These are phyloP conservation scores for Hansfordia pulvinata DNA, from an alignment of 2,329 filamentous ascomycete species.

Conservation along the genomic window DNA sequence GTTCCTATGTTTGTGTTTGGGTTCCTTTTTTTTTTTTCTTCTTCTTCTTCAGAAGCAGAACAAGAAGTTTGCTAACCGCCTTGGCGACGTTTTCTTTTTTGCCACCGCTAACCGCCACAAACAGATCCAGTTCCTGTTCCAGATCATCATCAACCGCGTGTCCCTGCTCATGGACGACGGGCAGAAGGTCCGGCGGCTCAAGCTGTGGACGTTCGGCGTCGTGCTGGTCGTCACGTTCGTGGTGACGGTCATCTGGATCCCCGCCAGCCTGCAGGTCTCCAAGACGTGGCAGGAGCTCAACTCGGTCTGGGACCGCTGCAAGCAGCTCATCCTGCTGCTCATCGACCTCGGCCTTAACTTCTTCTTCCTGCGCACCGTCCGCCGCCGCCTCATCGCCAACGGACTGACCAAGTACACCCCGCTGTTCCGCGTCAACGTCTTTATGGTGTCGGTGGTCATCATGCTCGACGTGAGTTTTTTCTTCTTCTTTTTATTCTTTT, in stretches of 20 bases:
- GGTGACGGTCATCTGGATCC: slow-evolving; percentile 41
- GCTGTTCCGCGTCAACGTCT: slow-evolving; percentile 33
- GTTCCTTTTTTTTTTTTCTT: too few species aligned
- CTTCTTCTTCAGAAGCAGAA: too few species aligned
- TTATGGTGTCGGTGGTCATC: slow-evolving; percentile 33
- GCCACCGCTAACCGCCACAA: too few species aligned
- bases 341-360: slow-evolving; percentile 36
- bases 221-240: slow-evolving; percentile 37
- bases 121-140: slow-evolving; percentile 36
- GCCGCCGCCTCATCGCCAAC: slow-evolving; percentile 29
- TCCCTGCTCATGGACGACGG: slow-evolving; percentile 29
- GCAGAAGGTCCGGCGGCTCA: slow-evolving; percentile 22
- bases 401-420: slow-evolving; percentile 35
- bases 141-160: slow-evolving; percentile 42
- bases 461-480: slow-evolving; percentile 34
- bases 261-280: slow-evolving; percentile 26
- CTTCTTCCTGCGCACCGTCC: slow-evolving; percentile 34
- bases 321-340: slow-evolving; percentile 35
- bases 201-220: slow-evolving; percentile 28
- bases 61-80: too few species aligned
- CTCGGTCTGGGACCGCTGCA: slow-evolving; percentile 35
- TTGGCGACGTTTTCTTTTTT: too few species aligned
- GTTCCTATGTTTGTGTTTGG: too few species aligned
- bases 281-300: slow-evolving; percentile 28
- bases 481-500: too few species aligned